Conservation (phyloP, 129 eudicot species). For the Apium graveolens region DNA sequence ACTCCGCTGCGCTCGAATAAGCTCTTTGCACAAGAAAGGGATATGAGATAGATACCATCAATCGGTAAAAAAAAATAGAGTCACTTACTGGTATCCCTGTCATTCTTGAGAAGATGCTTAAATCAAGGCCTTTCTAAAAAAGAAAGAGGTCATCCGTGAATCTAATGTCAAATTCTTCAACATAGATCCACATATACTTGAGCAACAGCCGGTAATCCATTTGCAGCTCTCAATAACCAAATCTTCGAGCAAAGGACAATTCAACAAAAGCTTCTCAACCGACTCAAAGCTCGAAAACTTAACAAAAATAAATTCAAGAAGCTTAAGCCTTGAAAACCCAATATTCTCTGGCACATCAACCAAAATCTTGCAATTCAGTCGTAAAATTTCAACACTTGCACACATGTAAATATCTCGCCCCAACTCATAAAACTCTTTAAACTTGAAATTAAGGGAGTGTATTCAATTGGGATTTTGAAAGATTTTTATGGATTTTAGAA, state of each 20-base stretch:
- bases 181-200: conserved; percentile 1
- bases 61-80: too few relatives aligned
- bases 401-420: neutral
- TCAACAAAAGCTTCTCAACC: conserved; percentile 2
- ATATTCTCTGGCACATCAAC: conserved; percentile 1
- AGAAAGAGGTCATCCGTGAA: neutral
- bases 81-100: too few relatives aligned
- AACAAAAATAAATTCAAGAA: neutral
- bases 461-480: too few relatives aligned
- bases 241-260: conserved; percentile 14
- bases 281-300: conserved; percentile 12
- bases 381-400: neutral
- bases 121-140: too few relatives aligned
- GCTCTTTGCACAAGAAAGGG: too few relatives aligned
- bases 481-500: too few relatives aligned
- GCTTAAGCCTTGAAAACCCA: neutral
- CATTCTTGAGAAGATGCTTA: too few relatives aligned
- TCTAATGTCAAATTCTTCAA: conserved; percentile 12
- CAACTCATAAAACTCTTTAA: neutral
- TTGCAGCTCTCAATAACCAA: conserved; percentile 1
- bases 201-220: conserved; percentile 1
- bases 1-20: too few relatives aligned
- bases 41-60: too few relatives aligned
- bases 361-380: conserved; percentile 4
- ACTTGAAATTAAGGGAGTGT: neutral